A percentile compares a stretch with the other conserved stretches of the same genome.
phyloP scores from a whole-genome alignment of 2,329 filamentous ascomycete species.

The Colletotrichum salicis region DNA sequence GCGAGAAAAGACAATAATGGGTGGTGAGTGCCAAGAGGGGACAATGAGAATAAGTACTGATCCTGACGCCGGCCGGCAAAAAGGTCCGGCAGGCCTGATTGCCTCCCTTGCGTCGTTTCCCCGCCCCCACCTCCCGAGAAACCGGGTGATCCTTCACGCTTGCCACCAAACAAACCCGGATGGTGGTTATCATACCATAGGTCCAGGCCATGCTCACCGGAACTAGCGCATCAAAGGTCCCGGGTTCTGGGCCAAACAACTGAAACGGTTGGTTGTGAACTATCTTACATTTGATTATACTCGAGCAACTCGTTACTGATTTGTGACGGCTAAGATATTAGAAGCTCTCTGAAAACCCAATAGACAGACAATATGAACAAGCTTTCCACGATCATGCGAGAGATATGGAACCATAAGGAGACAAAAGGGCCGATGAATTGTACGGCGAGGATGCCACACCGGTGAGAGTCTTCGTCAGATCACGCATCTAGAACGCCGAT shows the following conservation, averaged over 20 bases:
- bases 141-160: not conserved
- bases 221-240: not conserved
- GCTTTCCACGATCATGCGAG: not conserved
- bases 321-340: not conserved
- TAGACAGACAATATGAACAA: not conserved
- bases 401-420: not conserved
- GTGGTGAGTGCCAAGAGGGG: not conserved
- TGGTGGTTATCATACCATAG: not conserved
- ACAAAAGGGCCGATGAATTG: not conserved
- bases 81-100: not conserved
- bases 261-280: not conserved
- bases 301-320: not conserved
- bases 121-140: not conserved
- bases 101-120: not conserved
- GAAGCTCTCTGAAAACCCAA: not conserved
- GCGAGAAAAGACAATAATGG: not conserved
- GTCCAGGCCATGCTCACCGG: not conserved
- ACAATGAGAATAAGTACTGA: not conserved
- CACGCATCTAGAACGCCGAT: not conserved
- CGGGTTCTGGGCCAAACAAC: not conserved
- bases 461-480: not conserved
- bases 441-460: not conserved
- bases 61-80: not conserved
- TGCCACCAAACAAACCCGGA: not conserved
- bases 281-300: not conserved